Evolutionary conservation across 192 early-diverging fungal species (phyloP).

Genomic region (Coemansia sp.): DNA sequence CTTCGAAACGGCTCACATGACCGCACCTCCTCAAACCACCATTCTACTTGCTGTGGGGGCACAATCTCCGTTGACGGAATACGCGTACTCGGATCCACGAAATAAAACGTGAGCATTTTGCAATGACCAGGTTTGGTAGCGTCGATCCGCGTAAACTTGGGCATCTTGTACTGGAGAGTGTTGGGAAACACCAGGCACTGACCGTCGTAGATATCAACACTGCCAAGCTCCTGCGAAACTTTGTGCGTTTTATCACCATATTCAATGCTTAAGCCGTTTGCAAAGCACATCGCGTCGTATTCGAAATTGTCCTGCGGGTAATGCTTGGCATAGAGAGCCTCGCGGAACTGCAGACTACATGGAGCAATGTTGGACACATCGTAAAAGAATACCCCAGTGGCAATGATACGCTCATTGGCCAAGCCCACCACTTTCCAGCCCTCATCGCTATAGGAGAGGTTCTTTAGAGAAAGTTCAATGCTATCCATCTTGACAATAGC

Average conservation of each 20-base stretch:
- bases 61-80: conserved; percentile 58
- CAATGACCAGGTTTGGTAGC: conserved; percentile 57
- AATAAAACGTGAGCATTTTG: conserved; percentile 65
- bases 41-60: conserved; percentile 59
- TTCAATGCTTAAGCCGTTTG: not conserved
- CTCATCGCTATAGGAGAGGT: conserved; percentile 45
- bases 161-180: conserved; percentile 61
- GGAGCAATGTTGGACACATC: conserved; percentile 61
- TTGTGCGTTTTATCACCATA: conserved; percentile 29
- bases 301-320: conserved; percentile 23
- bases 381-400: conserved; percentile 67
- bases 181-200: conserved; percentile 67
- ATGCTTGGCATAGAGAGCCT: conserved; percentile 44
- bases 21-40: conserved; percentile 15
- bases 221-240: conserved; percentile 38
- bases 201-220: conserved; percentile 41
- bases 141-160: conserved; percentile 56
- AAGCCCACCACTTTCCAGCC: conserved; percentile 69
- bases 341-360: conserved; percentile 12
- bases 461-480: conserved; percentile 62
- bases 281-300: not conserved
- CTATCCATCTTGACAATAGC: conserved; percentile 61
- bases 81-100: conserved; percentile 58
- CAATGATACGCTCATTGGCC: conserved; percentile 64
- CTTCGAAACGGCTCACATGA: conserved; percentile 6